Evolutionary conservation across 1,284 basidiomycete species (phyloP).

Genomic region (Heliocybe sulcata): DNA sequence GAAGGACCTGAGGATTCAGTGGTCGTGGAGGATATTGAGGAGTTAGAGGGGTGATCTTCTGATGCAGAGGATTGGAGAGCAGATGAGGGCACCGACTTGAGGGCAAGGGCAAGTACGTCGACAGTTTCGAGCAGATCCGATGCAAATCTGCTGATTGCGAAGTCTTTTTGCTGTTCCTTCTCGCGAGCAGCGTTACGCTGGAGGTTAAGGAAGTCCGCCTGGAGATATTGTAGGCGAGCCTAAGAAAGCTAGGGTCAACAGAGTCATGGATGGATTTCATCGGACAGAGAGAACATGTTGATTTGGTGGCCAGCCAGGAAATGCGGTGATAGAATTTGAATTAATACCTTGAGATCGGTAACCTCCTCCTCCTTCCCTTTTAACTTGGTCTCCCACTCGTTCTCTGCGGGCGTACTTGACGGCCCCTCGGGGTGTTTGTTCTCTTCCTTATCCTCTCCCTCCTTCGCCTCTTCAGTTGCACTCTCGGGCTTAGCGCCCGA

Average conservation of each 20-base stretch:
- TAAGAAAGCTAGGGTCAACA: slow-evolving; percentile 22
- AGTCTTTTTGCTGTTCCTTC: slow-evolving; percentile 88
- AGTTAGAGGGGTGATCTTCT: slow-evolving; percentile 8
- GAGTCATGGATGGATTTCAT: slow-evolving; percentile 1
- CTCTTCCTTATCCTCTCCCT: slow-evolving; percentile 22
- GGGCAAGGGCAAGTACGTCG: slow-evolving; percentile 73
- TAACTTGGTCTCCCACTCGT: slow-evolving; percentile 40
- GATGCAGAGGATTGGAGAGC: slow-evolving; percentile 26
- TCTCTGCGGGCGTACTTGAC: slow-evolving; percentile 18
- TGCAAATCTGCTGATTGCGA: slow-evolving; percentile 90
- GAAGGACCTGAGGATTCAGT: slow-evolving; percentile 17
- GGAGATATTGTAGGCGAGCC: slow-evolving; percentile 81
- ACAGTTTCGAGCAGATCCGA: slow-evolving; percentile 40
- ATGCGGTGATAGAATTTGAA: not conserved
- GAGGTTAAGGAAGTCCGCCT: slow-evolving; percentile 94
- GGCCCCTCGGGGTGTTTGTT: slow-evolving; percentile 15
- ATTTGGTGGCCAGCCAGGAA: not conserved
- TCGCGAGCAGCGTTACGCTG: slow-evolving; percentile 88
- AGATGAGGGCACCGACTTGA: slow-evolving; percentile 75
- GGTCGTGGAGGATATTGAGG: slow-evolving; percentile 19
- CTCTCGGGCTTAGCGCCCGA: slow-evolving; percentile 40
- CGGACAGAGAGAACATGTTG: not conserved
- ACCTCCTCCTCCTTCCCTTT: slow-evolving; percentile 70
- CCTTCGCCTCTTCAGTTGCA: slow-evolving; percentile 18
- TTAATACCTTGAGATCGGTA: slow-evolving; percentile 66